Percentiles rank a stretch among this genome's conserved stretches.
Evolutionary conservation across 164 flowering plant species (phyloP).

Genomic region (Nelumbo lutea): DNA sequence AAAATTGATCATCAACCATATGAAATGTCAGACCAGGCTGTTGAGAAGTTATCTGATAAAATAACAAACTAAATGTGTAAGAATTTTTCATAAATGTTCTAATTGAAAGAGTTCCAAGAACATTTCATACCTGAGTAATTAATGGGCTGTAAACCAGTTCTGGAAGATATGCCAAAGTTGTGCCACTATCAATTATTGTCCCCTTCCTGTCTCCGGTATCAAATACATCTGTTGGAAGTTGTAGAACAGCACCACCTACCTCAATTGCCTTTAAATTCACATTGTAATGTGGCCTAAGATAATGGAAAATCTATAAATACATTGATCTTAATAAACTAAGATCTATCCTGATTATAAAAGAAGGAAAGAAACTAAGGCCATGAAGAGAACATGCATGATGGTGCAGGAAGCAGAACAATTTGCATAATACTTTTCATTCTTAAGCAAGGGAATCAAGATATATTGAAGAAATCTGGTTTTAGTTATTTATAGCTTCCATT

Average conservation of each 20-base stretch:
- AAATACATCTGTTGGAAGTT: conserved; percentile 64
- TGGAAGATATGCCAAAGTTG: conserved; percentile 89
- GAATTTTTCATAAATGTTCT: too few relatives aligned
- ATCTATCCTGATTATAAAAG: conserved; percentile 6
- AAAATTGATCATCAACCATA: conserved; percentile 47
- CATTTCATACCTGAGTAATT: conserved; percentile 30
- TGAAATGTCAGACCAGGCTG: conserved; percentile 42
- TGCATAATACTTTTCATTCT: background rate
- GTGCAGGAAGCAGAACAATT: background rate
- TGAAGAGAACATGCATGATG: background rate
- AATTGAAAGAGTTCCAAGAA: too few relatives aligned
- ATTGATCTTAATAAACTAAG: conserved; percentile 12
- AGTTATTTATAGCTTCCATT: background rate
- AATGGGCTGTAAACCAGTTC: conserved; percentile 42
- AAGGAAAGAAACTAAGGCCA: background rate
- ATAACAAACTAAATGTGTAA: background rate
- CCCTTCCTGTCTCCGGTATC: conserved; percentile 43
- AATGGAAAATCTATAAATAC: conserved; percentile 25
- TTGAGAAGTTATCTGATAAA: too few relatives aligned
- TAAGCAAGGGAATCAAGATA: background rate
- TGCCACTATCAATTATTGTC: conserved; percentile 89
- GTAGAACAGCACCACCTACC: conserved; percentile 58
- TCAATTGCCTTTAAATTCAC: conserved; percentile 64
- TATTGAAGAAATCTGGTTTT: background rate
- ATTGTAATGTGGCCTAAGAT: conserved; percentile 82